These are phyloP conservation scores for Neopestalotiopsis sp. DNA, from an alignment of 2,329 filamentous ascomycete species.

Conservation along the genomic window DNA sequence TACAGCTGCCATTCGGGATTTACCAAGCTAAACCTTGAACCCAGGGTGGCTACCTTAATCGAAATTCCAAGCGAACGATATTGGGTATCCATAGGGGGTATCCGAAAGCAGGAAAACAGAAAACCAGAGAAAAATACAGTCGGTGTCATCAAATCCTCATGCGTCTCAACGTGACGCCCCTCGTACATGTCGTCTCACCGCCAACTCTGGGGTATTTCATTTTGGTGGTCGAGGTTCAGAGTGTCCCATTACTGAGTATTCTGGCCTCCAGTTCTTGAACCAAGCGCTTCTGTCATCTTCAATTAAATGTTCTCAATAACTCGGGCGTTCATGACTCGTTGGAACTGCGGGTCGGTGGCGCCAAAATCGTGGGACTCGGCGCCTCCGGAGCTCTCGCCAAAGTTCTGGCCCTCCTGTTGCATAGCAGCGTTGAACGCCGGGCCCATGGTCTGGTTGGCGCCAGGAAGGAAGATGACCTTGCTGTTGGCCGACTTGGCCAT, in stretches of 20 bases:
- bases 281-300: constrained; percentile 27
- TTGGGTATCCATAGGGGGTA: constrained; percentile 38
- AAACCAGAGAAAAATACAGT: constrained; percentile 17
- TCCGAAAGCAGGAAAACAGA: constrained; percentile 25
- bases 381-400: constrained; percentile 48
- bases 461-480: constrained; percentile 86
- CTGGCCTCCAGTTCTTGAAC: neutral
- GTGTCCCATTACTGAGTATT: too few relatives aligned
- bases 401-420: constrained; percentile 43
- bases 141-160: constrained; percentile 1
- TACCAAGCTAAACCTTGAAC: constrained; percentile 6
- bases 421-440: constrained; percentile 48
- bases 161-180: neutral
- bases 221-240: neutral
- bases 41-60: neutral
- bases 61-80: constrained; percentile 31
- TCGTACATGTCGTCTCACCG: neutral
- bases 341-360: constrained; percentile 67
- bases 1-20: constrained; percentile 1
- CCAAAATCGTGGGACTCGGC: constrained; percentile 55
- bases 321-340: constrained; percentile 80
- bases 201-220: constrained; percentile 7
- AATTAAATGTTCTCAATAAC: constrained; percentile 85
- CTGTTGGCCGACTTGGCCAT: constrained; percentile 94
- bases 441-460: constrained; percentile 64